Evolutionary conservation across 179 eudicot genomes (phyloP), one percentile per base, ranked within the genome.

Genomic region (Heliamphora pulchella): DNA sequence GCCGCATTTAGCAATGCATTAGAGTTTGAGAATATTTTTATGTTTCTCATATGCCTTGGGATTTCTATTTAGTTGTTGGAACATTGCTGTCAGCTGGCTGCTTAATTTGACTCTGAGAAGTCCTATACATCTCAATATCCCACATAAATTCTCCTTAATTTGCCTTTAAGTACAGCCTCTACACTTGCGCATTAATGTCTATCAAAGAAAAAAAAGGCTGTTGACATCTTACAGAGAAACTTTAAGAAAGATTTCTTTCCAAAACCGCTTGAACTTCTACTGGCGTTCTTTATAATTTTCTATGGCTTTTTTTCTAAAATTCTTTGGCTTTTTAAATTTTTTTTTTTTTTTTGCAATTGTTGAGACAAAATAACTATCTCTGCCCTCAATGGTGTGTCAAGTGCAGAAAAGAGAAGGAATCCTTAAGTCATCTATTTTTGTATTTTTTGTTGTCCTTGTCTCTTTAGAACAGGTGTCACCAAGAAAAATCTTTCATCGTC

Each of bases 21-120:
- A 31, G 31, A 31, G 31, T 31, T 31, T 31, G 31, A 31, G 31
- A 31, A 31, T 31, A 31, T 31, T 31, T 31, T 31, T 31, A 31
- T 31, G 31, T 31, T 54, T 4, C 48, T 54, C 63, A 54, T 74
- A 3, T 31, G 43, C 63, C 58, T 48, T 50, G 53, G 41, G 22
- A 71, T n/a, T 71, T 71, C 75, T 47, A 22, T 64, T 64, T 64
- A 64, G 15, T 71, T n/a, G 7, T 17, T 47, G 75, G 48, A 18
- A 3, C 39, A 57, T 41, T 75, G 65, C 18, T 75, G 78, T 15
- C 0, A 55, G 46, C 65, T 75, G 65, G 47, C 10, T 15, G 65
- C 61, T 57, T 75, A 2, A 5, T 41, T 67, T 41, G 48, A 65
- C 31, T 65, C 5, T 5, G 41, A 22, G 31, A 44, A 31, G 31